Evolutionary conservation across 192 early-diverging fungal species (phyloP), one percentile per base, ranked within the genome.

Genomic region (Spizellomyces punctatus): DNA sequence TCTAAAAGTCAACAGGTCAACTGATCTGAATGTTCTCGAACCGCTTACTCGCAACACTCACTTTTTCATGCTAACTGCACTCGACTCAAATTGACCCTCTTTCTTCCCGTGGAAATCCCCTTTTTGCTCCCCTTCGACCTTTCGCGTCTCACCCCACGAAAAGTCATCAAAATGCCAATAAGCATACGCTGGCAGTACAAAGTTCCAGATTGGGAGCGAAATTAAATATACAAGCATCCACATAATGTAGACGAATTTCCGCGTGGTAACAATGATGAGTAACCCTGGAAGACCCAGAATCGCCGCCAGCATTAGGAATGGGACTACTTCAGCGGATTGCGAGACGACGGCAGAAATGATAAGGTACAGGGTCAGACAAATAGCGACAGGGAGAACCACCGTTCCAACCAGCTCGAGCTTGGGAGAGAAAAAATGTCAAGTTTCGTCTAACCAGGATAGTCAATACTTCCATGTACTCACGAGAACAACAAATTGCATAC

Each of bases 181-280:
- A 0, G 75, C 73, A 44, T 95, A 95, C 12, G 86, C 66, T 0
- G 95, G 95, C 63, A 96, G 81, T 45, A 95, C 78, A 27, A 95
- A 89, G 71, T 95, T 96, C 95, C 95, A 96, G 46, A 96, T 79
- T 9, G 95, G 95, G 57, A 96, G 81, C 5, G 92, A 90, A 46
- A 86, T 76, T 59, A 90, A 68, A 78, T 88, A 77, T n/a, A 97
- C 82, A 57, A 92, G 64, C 94, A 98, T 96, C 93, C 93, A 98
- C 14, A 77, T 69, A 27, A 98, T 81, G 77, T 95, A 98, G 48
- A 94, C 79, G 71, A 91, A 69, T 75, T 95, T 92, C 66, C 90
- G 88, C 7, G 96, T 92, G 0, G 94, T 96, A 46, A 95, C 81
- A 44, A 90, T 83, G 80, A 98, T 98, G 64, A 98, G 82, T 10